These are phyloP conservation scores for Dendryphion nanum DNA, from an alignment of 2,329 filamentous ascomycete species.

Conservation along the genomic window DNA sequence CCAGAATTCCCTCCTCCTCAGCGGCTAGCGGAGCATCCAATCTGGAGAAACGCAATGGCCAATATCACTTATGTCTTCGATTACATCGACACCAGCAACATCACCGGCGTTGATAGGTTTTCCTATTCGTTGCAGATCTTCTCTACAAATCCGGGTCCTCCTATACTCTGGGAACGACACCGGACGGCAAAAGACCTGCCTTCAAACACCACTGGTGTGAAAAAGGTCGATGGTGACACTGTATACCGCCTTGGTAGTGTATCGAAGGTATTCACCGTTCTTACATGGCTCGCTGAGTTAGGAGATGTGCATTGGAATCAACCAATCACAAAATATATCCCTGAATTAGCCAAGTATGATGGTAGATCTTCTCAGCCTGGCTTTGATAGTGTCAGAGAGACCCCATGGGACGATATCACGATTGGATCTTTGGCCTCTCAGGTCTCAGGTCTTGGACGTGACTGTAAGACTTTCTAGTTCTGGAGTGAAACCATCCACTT, in stretches of 20 bases:
- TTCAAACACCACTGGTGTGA: slow-evolving; percentile 16
- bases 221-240: slow-evolving; percentile 29
- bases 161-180: slow-evolving; percentile 19
- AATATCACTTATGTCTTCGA: slow-evolving; percentile 19
- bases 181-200: slow-evolving; percentile 17
- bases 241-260: slow-evolving; percentile 49
- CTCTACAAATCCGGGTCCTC: slow-evolving; percentile 17
- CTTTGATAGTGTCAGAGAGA: slow-evolving; percentile 19
- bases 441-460: slow-evolving; percentile 23
- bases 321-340: slow-evolving; percentile 15
- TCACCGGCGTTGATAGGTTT: slow-evolving; percentile 13
- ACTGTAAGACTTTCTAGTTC: slow-evolving; percentile 11
- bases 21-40: slow-evolving; percentile 15
- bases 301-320: slow-evolving; percentile 42
- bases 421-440: slow-evolving; percentile 16
- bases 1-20: slow-evolving; percentile 23
- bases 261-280: slow-evolving; percentile 48
- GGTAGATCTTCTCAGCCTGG: slow-evolving; percentile 8
- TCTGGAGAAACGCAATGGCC: slow-evolving; percentile 17
- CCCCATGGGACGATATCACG: slow-evolving; percentile 15
- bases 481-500: no score
- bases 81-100: slow-evolving; percentile 16
- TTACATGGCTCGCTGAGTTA: slow-evolving; percentile 42
- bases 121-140: slow-evolving; percentile 26
- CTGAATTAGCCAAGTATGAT: slow-evolving; percentile 9